Conservation (phyloP, 495 filamentous ascomycete species). For the Parathielavia appendiculata region DNA sequence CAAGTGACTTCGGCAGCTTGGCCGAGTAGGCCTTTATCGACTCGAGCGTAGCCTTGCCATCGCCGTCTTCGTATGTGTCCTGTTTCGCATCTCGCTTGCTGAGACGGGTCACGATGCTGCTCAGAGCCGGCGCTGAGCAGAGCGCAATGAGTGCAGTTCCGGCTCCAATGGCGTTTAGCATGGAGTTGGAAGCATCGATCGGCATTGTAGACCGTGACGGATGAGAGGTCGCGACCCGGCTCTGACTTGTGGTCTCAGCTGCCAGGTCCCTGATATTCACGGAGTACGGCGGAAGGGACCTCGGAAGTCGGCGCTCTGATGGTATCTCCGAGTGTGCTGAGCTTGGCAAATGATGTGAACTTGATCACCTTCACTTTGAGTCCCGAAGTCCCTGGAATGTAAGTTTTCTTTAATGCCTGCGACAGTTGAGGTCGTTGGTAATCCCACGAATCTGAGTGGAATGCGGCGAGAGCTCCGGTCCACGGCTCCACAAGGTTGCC, state of each 20-base stretch:
- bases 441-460: too few relatives aligned
- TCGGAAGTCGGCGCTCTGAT: too few relatives aligned
- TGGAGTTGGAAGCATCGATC: constrained; percentile 28
- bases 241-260: background rate
- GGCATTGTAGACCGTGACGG: constrained; percentile 23
- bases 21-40: constrained; percentile 50
- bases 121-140: constrained; percentile 35
- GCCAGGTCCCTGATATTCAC: background rate
- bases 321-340: too few relatives aligned
- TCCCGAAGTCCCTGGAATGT: too few relatives aligned
- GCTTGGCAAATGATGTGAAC: too few relatives aligned
- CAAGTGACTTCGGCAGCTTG: constrained; percentile 42
- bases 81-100: constrained; percentile 28
- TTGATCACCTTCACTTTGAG: too few relatives aligned
- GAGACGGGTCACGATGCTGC: constrained; percentile 28
- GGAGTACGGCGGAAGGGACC: too few relatives aligned
- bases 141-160: constrained; percentile 35
- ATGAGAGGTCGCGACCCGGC: background rate
- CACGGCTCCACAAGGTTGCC: background rate
- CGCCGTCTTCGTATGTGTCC: constrained; percentile 55
- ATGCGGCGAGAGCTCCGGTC: background rate
- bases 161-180: constrained; percentile 30
- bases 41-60: constrained; percentile 56
- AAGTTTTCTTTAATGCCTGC: too few relatives aligned
- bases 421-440: too few relatives aligned